Percentiles rank a stretch among this genome's conserved stretches.
phyloP scores from a whole-genome alignment of 2,329 filamentous ascomycete genomes.

The Claviceps capensis region DNA sequence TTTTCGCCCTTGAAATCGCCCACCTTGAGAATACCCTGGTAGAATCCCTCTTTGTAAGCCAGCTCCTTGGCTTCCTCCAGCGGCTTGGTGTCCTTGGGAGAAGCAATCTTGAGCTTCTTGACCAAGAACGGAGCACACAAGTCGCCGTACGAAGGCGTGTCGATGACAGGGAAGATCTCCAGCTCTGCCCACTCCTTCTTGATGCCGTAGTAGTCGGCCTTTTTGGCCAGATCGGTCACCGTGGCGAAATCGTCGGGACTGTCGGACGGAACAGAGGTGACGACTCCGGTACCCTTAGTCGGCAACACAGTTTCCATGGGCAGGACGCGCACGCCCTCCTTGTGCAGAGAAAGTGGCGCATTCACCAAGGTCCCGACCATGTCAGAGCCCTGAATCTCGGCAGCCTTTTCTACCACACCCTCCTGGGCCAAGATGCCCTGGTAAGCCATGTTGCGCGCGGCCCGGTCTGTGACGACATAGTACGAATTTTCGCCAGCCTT shows the following conservation, averaged over 20 bases:
- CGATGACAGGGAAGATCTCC: slow-evolving; percentile 78
- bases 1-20: slow-evolving; percentile 80
- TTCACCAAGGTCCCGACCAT: slow-evolving; percentile 80
- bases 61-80: slow-evolving; percentile 89
- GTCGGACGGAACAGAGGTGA: slow-evolving; percentile 90
- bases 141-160: slow-evolving; percentile 78
- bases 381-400: slow-evolving; percentile 62
- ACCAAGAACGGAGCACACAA: slow-evolving; percentile 72
- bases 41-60: slow-evolving; percentile 95
- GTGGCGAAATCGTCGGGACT: slow-evolving; percentile 90
- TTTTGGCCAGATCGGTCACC: slow-evolving; percentile 76
- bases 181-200: slow-evolving; percentile 92
- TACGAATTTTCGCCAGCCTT: slow-evolving; percentile 66
- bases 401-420: slow-evolving; percentile 60
- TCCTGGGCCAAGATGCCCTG: slow-evolving; percentile 74
- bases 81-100: slow-evolving; percentile 82
- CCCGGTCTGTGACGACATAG: slow-evolving; percentile 71
- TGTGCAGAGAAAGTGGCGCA: slow-evolving; percentile 78
- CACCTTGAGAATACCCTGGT: slow-evolving; percentile 80
- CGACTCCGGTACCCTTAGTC: slow-evolving; percentile 91
- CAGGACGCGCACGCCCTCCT: slow-evolving; percentile 70
- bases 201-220: slow-evolving; percentile 91
- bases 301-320: slow-evolving; percentile 92
- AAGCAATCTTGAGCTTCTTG: slow-evolving; percentile 90
- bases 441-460: slow-evolving; percentile 91